These are phyloP conservation scores for Tetradesmus obliquus DNA, from an alignment of 139 green algal genomes.

Conservation along the genomic window DNA sequence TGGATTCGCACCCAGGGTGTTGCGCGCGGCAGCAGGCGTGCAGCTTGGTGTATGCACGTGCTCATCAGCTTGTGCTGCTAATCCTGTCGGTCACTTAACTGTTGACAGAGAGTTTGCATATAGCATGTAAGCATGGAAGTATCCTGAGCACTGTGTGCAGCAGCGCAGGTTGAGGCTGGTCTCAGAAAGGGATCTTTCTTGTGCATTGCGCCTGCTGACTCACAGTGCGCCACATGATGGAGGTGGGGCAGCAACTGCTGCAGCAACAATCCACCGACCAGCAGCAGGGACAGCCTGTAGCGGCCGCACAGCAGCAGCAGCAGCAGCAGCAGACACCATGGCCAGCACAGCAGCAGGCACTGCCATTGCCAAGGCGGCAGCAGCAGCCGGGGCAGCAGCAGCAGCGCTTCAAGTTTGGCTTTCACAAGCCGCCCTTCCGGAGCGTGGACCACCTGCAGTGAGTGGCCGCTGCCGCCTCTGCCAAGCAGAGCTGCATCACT, in stretches of 20 bases:
- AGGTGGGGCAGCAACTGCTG: constrained; percentile 21
- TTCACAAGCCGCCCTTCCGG: constrained; percentile 38
- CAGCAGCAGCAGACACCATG: constrained; percentile 1
- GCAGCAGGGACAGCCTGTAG: background rate
- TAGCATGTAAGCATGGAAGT: too few relatives aligned
- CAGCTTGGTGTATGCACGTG: background rate
- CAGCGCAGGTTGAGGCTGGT: too few relatives aligned
- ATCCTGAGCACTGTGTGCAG: too few relatives aligned
- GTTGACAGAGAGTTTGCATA: too few relatives aligned
- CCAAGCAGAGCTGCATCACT: background rate
- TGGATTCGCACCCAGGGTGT: background rate
- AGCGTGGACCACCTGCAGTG: constrained; percentile 37
- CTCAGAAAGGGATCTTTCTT: too few relatives aligned
- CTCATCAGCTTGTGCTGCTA: too few relatives aligned
- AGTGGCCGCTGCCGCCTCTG: background rate
- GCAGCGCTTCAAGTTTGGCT: constrained; percentile 15
- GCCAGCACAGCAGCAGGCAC: background rate
- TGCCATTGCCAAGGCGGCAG: background rate
- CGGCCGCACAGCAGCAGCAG: background rate
- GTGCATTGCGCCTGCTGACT: background rate
- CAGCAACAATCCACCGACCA: background rate
- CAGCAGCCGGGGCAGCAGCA: background rate
- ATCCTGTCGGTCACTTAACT: too few relatives aligned
- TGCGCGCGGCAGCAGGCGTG: background rate
- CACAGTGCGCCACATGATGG: constrained; percentile 25